Conservation (phyloP, 1,284 basidiomycete species). For the Ceratobasidium sp. region DNA sequence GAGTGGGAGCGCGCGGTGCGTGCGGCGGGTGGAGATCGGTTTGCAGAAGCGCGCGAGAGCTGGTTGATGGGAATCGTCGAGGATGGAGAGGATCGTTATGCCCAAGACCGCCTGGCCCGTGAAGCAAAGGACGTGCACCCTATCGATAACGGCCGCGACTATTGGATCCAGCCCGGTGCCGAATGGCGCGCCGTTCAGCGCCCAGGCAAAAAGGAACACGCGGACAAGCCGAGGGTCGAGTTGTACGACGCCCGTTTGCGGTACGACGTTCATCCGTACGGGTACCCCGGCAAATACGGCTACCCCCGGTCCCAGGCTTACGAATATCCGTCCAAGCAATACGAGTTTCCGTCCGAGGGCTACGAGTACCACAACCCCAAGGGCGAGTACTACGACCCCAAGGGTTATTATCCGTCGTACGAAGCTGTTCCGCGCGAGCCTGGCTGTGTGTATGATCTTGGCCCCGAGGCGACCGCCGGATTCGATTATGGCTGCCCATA, state of each 20-base stretch:
- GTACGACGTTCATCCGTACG: not conserved
- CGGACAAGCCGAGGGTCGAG: conserved; percentile 2
- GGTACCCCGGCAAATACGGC: conserved; percentile 1
- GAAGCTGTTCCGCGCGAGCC: conserved; percentile 21
- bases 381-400: not conserved
- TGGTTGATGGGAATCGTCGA: conserved; percentile 9
- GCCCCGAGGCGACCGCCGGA: not conserved
- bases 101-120: not conserved
- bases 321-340: not conserved
- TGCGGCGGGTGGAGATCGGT: not conserved
- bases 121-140: not conserved
- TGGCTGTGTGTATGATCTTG: not conserved
- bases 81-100: not conserved
- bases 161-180: not conserved
- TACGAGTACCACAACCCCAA: not conserved
- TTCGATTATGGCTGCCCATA: not conserved
- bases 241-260: conserved; percentile 25
- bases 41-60: not conserved
- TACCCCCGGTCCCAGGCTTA: not conserved
- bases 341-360: not conserved
- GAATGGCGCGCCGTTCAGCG: conserved; percentile 10
- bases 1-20: conserved; percentile 11
- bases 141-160: not conserved
- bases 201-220: not conserved
- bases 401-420: not conserved